These are phyloP conservation scores for Kingdonia uniflora DNA, from an alignment of 164 flowering plant genomes.

Conservation along the genomic window DNA sequence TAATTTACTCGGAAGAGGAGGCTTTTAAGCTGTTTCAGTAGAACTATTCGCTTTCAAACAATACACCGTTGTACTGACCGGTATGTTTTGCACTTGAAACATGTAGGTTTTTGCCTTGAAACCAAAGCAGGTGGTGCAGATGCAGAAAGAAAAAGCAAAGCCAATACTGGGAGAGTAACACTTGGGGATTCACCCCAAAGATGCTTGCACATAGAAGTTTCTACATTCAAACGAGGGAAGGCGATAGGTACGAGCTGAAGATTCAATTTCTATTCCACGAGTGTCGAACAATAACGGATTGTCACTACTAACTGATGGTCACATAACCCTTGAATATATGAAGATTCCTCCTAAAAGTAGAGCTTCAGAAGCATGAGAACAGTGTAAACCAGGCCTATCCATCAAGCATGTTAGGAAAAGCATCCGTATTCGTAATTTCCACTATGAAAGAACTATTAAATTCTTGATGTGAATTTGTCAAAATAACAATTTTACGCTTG, in stretches of 20 bases:
- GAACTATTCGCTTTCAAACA: too few relatives aligned
- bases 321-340: conserved; percentile 3
- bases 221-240: conserved; percentile 30
- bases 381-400: too few relatives aligned
- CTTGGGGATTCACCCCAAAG: conserved; percentile 42
- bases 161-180: conserved; percentile 53
- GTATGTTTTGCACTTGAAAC: conserved; percentile 35
- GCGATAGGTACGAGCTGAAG: conserved; percentile 61
- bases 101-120: conserved; percentile 72
- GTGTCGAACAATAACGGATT: conserved; percentile 49
- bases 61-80: conserved; percentile 25
- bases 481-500: too few relatives aligned
- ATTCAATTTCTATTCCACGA: conserved; percentile 55
- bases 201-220: conserved; percentile 53
- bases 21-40: too few relatives aligned
- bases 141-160: conserved; percentile 68
- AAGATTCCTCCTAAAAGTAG: background rate
- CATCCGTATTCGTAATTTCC: too few relatives aligned
- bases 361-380: too few relatives aligned
- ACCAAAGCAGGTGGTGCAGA: conserved; percentile 89
- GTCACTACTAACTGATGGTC: conserved; percentile 45
- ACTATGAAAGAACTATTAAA: too few relatives aligned
- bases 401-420: too few relatives aligned
- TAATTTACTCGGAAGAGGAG: too few relatives aligned
- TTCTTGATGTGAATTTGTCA: too few relatives aligned